These are phyloP conservation scores for Cordyceps javanica DNA, from an alignment of 2,329 filamentous ascomycete genomes.

Conservation along the genomic window DNA sequence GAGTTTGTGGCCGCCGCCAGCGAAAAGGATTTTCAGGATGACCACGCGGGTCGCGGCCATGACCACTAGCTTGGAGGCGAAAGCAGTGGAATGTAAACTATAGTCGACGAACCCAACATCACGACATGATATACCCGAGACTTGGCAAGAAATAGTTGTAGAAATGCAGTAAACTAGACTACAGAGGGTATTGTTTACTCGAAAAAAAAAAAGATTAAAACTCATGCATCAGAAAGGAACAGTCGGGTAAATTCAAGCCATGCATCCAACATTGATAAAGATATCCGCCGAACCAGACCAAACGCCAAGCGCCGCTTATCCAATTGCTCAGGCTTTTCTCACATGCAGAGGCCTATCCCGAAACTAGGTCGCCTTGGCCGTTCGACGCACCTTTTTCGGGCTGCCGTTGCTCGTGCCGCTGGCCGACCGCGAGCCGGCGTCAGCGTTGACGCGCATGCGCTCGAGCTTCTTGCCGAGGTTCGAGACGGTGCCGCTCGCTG, in stretches of 20 bases:
- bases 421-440: slow-evolving; percentile 21
- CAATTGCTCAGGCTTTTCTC: neutral
- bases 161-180: slow-evolving; percentile 3
- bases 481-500: slow-evolving; percentile 20
- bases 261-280: neutral
- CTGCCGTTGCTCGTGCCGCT: slow-evolving; percentile 31
- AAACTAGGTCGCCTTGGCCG: neutral
- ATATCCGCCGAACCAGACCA: neutral
- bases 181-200: slow-evolving; percentile 8
- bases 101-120: too few relatives aligned
- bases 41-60: neutral
- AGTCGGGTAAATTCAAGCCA: neutral
- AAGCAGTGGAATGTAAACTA: too few relatives aligned
- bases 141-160: neutral
- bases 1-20: neutral
- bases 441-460: slow-evolving; percentile 41
- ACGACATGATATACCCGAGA: too few relatives aligned
- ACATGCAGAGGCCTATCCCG: neutral
- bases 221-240: neutral
- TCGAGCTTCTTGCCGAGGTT: slow-evolving; percentile 44
- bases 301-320: slow-evolving; percentile 4
- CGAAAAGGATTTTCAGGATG: neutral
- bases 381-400: slow-evolving; percentile 48
- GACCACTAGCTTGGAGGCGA: neutral
- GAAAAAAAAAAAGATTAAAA: neutral